Evolutionary conservation across 352 stramenopile species (phyloP), one percentile per base, ranked within the genome.

Genomic region (Ophiocytium majus): DNA sequence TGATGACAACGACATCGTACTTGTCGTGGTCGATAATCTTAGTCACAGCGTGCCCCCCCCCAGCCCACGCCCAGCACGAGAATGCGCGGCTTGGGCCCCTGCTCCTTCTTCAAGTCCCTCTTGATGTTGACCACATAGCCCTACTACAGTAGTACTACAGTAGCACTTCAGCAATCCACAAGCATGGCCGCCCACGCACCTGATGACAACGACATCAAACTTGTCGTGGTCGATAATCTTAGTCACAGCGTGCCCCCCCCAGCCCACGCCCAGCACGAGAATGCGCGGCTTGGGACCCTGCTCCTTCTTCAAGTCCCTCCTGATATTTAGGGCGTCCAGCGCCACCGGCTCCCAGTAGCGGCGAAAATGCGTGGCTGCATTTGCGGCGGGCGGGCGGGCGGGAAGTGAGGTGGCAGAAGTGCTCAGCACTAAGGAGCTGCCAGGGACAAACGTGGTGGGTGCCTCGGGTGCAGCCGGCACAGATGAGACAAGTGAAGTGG

Each of bases 191-290:
- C 5, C 5, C 43, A 35, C 66, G 32, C 35, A 78, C 66, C 66
- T 78, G 66, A 78, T 17, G 5, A 78, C 66, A 14, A 78, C 66
- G 14, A 78, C 66, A 14, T 78, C 66, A 17, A 17, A 78, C 14
- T 78, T 78, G 5, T 78, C 66, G 35, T 78, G 66, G 14, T 78
- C 66, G 14, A 78, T 0, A 5, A 87, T 71, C 83, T 89, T 89
- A n/a, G 37, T 86, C 35, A 89, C 57, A 50, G 85, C 85, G 78
- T 89, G 85, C 49, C 85, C 85, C n/a, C 85, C 85, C 85, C 85
- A 89, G 19, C 85, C 85, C 31, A 82, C 89, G 1, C 85, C 85
- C 9, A 89, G 76, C 23, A 89, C 78, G 10, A 89, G 79, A 10
- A 89, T 10, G 1, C 85, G 79, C 33, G 63, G 50, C 64, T 89